Percentiles rank a stretch among this genome's conserved stretches.
Conservation (phyloP, 768 basidiomycete species). For the Lyophyllum atratum region DNA sequence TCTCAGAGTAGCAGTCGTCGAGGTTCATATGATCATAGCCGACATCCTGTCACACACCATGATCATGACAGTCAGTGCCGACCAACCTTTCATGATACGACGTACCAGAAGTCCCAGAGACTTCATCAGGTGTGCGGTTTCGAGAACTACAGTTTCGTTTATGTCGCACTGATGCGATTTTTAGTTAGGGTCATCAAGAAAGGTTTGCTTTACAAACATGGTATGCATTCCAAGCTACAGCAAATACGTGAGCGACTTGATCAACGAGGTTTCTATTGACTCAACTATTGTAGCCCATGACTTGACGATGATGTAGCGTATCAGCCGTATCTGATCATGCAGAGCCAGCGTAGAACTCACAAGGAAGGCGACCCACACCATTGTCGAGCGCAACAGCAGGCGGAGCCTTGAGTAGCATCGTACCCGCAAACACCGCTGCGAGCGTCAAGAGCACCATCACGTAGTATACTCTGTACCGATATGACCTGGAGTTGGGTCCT, state of each 20-base stretch:
- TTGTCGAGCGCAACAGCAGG: conserved; percentile 15
- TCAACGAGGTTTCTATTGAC: conserved; percentile 20
- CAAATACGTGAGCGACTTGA: not conserved
- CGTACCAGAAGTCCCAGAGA: conserved; percentile 54
- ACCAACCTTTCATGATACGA: not conserved
- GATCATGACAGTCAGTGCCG: not conserved
- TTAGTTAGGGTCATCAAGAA: not conserved
- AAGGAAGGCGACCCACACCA: conserved; percentile 41
- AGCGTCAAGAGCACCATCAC: not conserved
- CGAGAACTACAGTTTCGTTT: conserved; percentile 51
- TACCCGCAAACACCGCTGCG: not conserved
- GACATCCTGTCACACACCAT: conserved; percentile 47
- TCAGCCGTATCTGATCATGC: not conserved
- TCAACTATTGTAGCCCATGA: conserved; percentile 67
- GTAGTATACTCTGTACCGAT: not conserved
- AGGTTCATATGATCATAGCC: conserved; percentile 65
- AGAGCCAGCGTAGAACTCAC: no score
- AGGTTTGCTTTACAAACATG: conserved; percentile 39
- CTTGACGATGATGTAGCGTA: conserved; percentile 31
- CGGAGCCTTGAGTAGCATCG: not conserved
- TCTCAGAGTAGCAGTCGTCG: conserved; percentile 69
- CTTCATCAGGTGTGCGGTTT: conserved; percentile 53
- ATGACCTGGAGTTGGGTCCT: not conserved
- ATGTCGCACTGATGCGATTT: conserved; percentile 51
- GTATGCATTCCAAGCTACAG: conserved; percentile 69